Base-by-base conservation (phyloP, 352 stramenopile genomes). In the Peronospora belbahrii region DNA sequence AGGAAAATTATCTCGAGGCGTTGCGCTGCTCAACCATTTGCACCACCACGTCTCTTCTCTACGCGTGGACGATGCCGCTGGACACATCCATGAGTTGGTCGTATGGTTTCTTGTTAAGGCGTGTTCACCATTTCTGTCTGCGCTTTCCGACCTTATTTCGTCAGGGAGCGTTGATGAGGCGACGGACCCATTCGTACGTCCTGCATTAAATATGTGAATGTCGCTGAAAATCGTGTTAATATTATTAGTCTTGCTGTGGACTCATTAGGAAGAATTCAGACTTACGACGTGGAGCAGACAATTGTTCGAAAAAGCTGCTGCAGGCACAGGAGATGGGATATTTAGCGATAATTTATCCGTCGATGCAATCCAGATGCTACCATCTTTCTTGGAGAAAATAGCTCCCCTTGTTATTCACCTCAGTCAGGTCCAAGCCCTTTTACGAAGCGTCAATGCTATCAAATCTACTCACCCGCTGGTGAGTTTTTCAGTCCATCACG, bases 51-150 rank as follows among this genome's bases (percentile, higher is more conserved):
- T 83, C 19, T 62, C 42, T 9, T 52, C 45, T 9, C 44, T 65
- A 37, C 53, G 66, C 14, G 54, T 56, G 14, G 56, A 70, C 34
- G 77, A 88, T 35, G 44, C 56, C 0, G 35, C 36, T 4, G 64
- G 72, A 7, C 22, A 47, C 17, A 52, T 62, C 18, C 42, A 64
- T 23, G 24, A 56, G 14, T 25, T 88, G 13, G 41, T 69, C 6
- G 62, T 33, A 15, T 87, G 77, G 77, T 60, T 88, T 22, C 56
- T 88, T 20, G 55, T 79, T 0, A 77, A 75, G 37, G 52, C 68
- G 14, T 66, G 59, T n/a, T 56, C 50, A 11, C 72, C 77, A 22
- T 71, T 83, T n/a, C 34, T 88, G n/a, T 46, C 46, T 25, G 52
- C 65, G 0, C 42, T 88, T 23, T 75, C 77, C 3, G 58, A 65